Base-by-base conservation (phyloP, 2,329 filamentous ascomycete genomes). In the Fusarium lateritium region DNA sequence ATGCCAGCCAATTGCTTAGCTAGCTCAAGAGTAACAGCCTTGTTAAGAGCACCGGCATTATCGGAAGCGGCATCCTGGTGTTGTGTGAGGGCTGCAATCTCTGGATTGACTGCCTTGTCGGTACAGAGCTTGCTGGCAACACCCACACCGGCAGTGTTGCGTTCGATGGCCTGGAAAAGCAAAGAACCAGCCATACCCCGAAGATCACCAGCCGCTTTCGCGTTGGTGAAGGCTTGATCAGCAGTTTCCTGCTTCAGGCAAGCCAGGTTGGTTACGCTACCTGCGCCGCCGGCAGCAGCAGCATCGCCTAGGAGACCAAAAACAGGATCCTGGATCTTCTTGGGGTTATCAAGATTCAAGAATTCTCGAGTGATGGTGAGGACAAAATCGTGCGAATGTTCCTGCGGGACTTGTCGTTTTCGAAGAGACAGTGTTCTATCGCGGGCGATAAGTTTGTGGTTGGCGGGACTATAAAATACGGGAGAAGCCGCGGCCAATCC, bases 201-300 rank as follows among this genome's bases (percentile, higher is more conserved):
- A 31, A 88, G 78, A 66, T 88, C 85, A 14, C 79, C 79, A 22
- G 80, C 81, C 0, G 76, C 84, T 75, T 88, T 88, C 33, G 86
- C 85, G 67, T 88, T 88, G 75, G 85, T 88, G 76, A 88, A 88
- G 22, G 86, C 86, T 77, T 87, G 85, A 64, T 88, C 86, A 14
- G 86, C 86, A 36, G 83, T 83, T 50, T 81, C 82, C 72, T 83
- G 82, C 75, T 83, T 81, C 54, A 83, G 68, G 58, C 82, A 83
- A 74, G 82, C 81, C 19, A 83, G 74, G 69, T 83, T 79, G 52
- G 77, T 74, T 44, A 82, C 79, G 17, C 71, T 61, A 6, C 88
- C 88, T 6, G 74, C 74, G 5, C 74, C 74, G 15, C 28, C 36
- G 3, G 39, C 52, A 2, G 60, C 60, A 6, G 60, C 60, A 2